Evolutionary conservation across 805 yeast genomes (phyloP).

Genomic region (Starmerella davenportii): DNA sequence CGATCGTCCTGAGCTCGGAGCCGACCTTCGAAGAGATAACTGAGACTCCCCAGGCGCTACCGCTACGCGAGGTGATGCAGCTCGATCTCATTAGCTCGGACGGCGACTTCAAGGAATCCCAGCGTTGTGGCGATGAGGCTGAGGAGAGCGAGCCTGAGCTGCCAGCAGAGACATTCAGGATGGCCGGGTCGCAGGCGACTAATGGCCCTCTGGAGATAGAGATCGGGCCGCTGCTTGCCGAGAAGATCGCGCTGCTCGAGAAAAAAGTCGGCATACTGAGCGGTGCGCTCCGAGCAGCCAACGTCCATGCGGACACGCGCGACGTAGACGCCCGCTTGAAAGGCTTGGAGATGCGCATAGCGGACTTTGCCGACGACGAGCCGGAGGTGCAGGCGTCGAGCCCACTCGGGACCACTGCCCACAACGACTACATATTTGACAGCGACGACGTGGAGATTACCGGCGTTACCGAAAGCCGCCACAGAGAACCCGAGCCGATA

Average conservation of each 20-base stretch:
- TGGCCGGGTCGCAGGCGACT: neutral
- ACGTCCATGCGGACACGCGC: constrained; percentile 1
- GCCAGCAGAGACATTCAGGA: neutral
- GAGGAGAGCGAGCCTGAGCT: neutral
- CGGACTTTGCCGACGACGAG: constrained; percentile 4
- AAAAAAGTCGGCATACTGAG: constrained; percentile 10
- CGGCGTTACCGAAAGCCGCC: neutral
- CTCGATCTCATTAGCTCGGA: neutral
- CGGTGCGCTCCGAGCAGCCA: neutral
- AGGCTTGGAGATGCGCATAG: constrained; percentile 12
- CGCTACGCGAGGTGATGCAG: neutral
- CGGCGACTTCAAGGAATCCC: neutral
- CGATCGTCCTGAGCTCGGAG: neutral
- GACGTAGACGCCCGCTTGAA: constrained; percentile 8
- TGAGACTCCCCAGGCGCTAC: neutral
- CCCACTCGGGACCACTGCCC: neutral
- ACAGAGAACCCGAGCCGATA: neutral
- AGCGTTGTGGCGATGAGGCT: neutral
- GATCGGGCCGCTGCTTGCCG: constrained; percentile 14
- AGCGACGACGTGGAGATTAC: neutral
- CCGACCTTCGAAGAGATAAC: too few relatives aligned
- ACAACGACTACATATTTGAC: neutral
- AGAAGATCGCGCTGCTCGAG: constrained; percentile 17
- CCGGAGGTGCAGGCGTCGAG: neutral
- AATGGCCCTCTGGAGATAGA: constrained; percentile 5